Conservation (phyloP, 179 eudicot genomes). For the Beta lomatogona region DNA sequence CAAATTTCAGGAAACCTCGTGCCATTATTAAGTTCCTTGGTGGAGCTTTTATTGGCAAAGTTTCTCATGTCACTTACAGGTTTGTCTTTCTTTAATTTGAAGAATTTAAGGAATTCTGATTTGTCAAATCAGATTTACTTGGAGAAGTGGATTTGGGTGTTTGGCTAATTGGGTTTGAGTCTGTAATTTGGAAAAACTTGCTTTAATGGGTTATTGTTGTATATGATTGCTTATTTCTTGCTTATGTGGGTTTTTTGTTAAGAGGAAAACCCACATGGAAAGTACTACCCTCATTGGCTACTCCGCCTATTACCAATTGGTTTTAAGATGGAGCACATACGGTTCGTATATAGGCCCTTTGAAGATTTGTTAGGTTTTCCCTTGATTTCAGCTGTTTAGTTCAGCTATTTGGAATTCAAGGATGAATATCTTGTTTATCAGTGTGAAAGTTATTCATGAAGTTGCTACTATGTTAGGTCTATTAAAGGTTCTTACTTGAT, state of each 20-base stretch:
- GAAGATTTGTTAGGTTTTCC: no score
- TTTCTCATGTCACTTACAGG: conserved; percentile 90
- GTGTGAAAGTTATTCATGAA: not conserved
- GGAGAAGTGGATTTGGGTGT: not conserved
- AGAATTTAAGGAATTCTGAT: not conserved
- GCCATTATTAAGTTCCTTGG: conserved; percentile 79
- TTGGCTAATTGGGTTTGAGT: not conserved
- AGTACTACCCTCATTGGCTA: no score
- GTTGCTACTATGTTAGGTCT: not conserved
- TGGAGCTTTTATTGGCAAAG: conserved; percentile 96
- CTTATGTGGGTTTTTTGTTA: not conserved
- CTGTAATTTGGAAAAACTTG: not conserved
- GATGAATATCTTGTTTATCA: not conserved
- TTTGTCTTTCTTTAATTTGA: conserved; percentile 17
- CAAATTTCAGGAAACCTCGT: conserved; percentile 57
- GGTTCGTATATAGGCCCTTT: no score
- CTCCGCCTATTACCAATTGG: no score
- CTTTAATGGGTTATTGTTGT: not conserved
- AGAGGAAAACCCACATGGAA: no score
- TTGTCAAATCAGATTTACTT: not conserved
- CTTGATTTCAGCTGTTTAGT: not conserved
- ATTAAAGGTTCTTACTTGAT: not conserved
- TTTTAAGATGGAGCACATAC: no score
- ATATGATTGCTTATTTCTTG: not conserved
- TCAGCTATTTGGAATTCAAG: not conserved